Base-by-base conservation (phyloP, 306 rosid genomes). In the Bauhinia variegata region DNA sequence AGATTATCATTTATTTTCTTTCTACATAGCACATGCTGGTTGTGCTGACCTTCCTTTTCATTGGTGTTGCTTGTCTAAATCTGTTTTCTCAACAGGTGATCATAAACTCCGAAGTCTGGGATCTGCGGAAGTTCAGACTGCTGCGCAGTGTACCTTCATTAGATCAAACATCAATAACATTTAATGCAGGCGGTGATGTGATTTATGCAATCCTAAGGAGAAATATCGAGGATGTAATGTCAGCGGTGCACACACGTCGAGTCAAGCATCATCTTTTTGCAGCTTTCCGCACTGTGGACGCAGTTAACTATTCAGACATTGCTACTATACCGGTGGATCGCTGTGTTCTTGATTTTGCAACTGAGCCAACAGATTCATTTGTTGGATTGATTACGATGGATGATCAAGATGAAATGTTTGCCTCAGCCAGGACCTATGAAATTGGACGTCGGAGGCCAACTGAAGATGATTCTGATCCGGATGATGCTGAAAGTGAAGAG, bases 21-120 rank as follows among this genome's bases (percentile, higher is more conserved):
- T 52, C 67, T 54, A 5, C 41, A 6, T 34, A 34, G n/a, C n/a
- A n/a, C n/a, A 23, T 14, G 48, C 70, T 54, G 15, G 53, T 60
- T 2, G 58, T 43, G 60, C 55, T 69, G 10, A 73, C 71, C 57
- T 54, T 51, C 37, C 17, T 34, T 31, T 23, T 4, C 13, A 11
- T 23, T 41, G 9, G n/a, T 33, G 19, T 6, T 44, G 6, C 31
- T 50, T 68, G 30, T 17, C 6, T 34, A 31, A 28, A 12, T 1
- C 7, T 51, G 2, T 39, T 33, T 41, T 64, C 61, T 5, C n/a
- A 34, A 49, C 77, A 95, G 99, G 96, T 91, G 43, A 95, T 95
- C 75, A 91, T 95, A 77, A 95, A 95, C 82, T 95, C 97, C 0
- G 99, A 95, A 82, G 99, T 95, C 57, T 95, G 99, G 99, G 99